These are phyloP conservation scores for Thermomucor indicae-seudaticae DNA, from an alignment of 371 early-diverging fungal species.

Conservation along the genomic window DNA sequence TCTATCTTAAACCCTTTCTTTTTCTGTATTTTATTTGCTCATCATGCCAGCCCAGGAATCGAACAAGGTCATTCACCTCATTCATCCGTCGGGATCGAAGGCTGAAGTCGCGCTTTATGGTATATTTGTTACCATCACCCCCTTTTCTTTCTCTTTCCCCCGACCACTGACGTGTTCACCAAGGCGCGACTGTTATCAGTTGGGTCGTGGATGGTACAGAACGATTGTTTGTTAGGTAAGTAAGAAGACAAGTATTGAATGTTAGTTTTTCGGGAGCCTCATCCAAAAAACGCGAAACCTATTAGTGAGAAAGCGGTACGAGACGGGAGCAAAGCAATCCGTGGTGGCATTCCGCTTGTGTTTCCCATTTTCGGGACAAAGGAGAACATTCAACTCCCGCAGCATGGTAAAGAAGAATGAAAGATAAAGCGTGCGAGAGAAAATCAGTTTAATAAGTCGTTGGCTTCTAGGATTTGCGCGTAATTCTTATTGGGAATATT, in stretches of 20 bases:
- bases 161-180: background rate
- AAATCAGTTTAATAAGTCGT: conserved; percentile 2
- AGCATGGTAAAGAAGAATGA: conserved; percentile 43
- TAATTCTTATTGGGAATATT: conserved; percentile 64
- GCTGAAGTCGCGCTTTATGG: conserved; percentile 62
- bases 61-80: conserved; percentile 27
- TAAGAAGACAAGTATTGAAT: background rate
- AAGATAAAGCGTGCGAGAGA: background rate
- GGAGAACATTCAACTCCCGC: conserved; percentile 58
- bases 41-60: conserved; percentile 40
- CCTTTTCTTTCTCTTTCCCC: background rate
- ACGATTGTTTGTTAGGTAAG: conserved; percentile 73
- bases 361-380: conserved; percentile 81
- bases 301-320: conserved; percentile 62
- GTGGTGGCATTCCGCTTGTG: conserved; percentile 81
- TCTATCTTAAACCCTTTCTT: conserved; percentile 7
- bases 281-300: background rate
- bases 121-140: conserved; percentile 8
- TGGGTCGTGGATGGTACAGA: conserved; percentile 69
- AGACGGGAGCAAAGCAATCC: conserved; percentile 82
- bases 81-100: conserved; percentile 48
- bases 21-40: conserved; percentile 6
- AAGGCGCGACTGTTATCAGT: conserved; percentile 75
- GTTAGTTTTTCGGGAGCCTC: background rate
- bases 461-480: conserved; percentile 79